Evolutionary conservation across 129 eudicot species (phyloP), one percentile per base, ranked within the genome.

Genomic region (Flaveria bidentis): DNA sequence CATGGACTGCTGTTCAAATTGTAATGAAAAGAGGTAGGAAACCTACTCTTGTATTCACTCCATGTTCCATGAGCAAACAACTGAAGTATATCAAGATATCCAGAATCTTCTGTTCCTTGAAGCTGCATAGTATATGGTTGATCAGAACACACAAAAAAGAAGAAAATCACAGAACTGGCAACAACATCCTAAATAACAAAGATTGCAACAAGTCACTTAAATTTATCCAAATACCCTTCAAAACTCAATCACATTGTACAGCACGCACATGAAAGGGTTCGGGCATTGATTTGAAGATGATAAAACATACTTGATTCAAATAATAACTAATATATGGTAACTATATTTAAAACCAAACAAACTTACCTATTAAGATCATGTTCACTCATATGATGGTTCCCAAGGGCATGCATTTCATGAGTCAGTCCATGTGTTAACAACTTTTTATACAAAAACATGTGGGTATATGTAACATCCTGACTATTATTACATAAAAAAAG

Each of bases 31-130:
- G 17, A 63, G 58, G 36, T 2, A 25, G 52, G 45, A 30, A 70
- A 20, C 90, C 82, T 90, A 92, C 98, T 83, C 77, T 92, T 92
- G 79, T 86, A 92, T 51, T 88, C 94, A 80, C 87, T 92, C 98
- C 98, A 92, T 61, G 98, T 92, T 57, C 98, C 95, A 82, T 92
- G 87, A 28, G 98, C 94, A 86, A 88, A 92, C 87, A 92, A 57
- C 49, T 92, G 92, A 80, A 92, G 96, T 79, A 92, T 85, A 78
- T 90, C 90, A 56, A 92, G 86, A 76, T 84, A 88, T 36, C 65
- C 25, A 63, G 90, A 82, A 63, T 86, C 74, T 45, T 85, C 95
- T 41, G 92, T 86, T 73, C 96, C 98, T 74, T 85, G 84, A 66
- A 92, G 96, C 98, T 92, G 96, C 90, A 86, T 13, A 50, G 9